These are phyloP conservation scores for Umbelopsis sp. DNA, from an alignment of 371 early-diverging fungal species.

Conservation along the genomic window DNA sequence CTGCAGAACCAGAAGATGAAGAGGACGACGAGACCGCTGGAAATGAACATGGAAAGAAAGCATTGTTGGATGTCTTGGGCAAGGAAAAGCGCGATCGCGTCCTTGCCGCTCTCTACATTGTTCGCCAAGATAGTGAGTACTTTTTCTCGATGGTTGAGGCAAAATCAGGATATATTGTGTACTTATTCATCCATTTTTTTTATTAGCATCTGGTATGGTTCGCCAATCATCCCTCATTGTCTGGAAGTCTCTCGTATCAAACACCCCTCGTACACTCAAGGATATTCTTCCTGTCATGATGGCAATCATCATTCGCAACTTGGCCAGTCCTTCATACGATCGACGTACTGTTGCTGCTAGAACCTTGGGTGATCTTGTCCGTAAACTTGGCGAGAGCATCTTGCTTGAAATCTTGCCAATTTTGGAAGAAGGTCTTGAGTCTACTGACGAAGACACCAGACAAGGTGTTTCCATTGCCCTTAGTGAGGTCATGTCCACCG, in stretches of 20 bases:
- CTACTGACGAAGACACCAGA: conserved; percentile 67
- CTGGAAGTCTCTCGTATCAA: conserved; percentile 94
- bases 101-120: conserved; percentile 92
- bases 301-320: conserved; percentile 79
- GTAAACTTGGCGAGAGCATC: conserved; percentile 92
- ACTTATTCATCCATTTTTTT: neutral
- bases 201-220: conserved; percentile 72
- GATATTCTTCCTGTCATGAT: conserved; percentile 91
- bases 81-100: conserved; percentile 84
- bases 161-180: neutral
- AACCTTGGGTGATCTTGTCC: conserved; percentile 93
- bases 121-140: conserved; percentile 72
- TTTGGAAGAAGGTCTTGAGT: conserved; percentile 78
- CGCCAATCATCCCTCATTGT: conserved; percentile 89
- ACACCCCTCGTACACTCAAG: conserved; percentile 96
- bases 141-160: conserved; percentile 2
- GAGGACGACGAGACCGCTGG: conserved; percentile 52
- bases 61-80: conserved; percentile 84
- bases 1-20: conserved; percentile 59
- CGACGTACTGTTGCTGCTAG: conserved; percentile 84
- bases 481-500: conserved; percentile 88
- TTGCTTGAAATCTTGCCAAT: conserved; percentile 88
- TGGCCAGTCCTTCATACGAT: conserved; percentile 77
- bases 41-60: conserved; percentile 74
- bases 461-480: conserved; percentile 94